Evolutionary conservation across 208 protist genomes (phyloP).

Genomic region (Leishmania lainsoni): DNA sequence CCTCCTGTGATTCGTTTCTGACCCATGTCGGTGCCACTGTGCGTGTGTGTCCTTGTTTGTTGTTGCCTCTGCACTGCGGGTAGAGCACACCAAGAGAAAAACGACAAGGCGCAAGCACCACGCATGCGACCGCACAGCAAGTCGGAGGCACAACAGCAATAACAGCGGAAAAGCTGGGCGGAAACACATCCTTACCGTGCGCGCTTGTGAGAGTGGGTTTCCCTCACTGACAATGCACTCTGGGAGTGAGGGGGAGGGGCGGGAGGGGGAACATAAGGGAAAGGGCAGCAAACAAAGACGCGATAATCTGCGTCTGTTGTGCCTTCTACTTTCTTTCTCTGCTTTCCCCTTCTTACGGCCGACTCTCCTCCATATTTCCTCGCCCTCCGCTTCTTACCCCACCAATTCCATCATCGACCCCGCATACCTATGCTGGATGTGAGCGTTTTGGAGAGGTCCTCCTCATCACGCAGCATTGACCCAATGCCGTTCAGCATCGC

Average conservation of each 20-base stretch:
- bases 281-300: neutral
- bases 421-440: constrained; percentile 31
- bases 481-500: constrained; percentile 74
- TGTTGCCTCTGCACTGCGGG: neutral
- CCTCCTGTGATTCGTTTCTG: neutral
- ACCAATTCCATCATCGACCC: neutral
- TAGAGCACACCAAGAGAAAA: neutral
- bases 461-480: constrained; percentile 86
- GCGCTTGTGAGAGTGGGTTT: neutral
- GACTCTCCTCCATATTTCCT: neutral
- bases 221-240: neutral
- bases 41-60: neutral
- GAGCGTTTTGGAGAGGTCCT: constrained; percentile 87
- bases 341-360: neutral
- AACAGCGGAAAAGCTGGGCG: neutral
- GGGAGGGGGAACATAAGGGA: neutral
- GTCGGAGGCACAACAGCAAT: neutral
- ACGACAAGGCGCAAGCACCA: neutral
- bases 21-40: neutral
- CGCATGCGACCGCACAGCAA: neutral
- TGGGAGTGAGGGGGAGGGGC: neutral
- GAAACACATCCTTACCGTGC: neutral
- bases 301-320: neutral
- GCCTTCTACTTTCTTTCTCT: neutral
- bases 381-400: no score